Conservation (phyloP, 176 grass and related monocot species). For the Carex kokanica region DNA sequence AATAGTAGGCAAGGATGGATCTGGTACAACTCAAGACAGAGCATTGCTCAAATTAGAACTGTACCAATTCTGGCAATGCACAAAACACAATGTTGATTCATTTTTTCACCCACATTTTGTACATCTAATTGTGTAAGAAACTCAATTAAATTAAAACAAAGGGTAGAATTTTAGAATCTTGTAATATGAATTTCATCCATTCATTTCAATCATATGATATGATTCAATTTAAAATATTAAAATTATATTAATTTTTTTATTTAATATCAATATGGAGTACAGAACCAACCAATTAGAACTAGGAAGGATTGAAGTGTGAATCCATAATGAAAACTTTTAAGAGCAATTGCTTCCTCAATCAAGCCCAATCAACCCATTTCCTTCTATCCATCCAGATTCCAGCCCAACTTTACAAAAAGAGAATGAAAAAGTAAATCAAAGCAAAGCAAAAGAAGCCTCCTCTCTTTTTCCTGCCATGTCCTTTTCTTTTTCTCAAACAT, state of each 20-base stretch:
- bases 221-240: neutral
- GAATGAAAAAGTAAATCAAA: neutral
- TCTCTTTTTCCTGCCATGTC: conserved; percentile 15
- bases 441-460: neutral
- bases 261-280: neutral
- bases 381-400: neutral
- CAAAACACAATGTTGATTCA: neutral
- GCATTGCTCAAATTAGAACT: neutral
- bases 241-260: too few relatives aligned
- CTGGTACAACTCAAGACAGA: neutral
- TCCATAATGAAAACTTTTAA: neutral
- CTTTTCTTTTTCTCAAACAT: conserved; percentile 15
- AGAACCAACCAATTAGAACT: neutral
- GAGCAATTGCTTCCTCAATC: neutral
- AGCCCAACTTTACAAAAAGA: conserved; percentile 20
- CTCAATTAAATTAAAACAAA: neutral
- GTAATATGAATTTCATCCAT: too few relatives aligned
- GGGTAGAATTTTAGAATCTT: too few relatives aligned
- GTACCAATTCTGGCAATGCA: neutral
- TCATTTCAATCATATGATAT: neutral
- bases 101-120: neutral
- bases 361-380: conserved; percentile 1
- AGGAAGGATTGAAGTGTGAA: neutral
- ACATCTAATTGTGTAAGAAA: neutral
- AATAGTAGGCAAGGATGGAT: neutral